Percentiles rank a stretch among this genome's conserved stretches.
Evolutionary conservation across 768 basidiomycete genomes (phyloP).

Genomic region (Lentinula lateritia): DNA sequence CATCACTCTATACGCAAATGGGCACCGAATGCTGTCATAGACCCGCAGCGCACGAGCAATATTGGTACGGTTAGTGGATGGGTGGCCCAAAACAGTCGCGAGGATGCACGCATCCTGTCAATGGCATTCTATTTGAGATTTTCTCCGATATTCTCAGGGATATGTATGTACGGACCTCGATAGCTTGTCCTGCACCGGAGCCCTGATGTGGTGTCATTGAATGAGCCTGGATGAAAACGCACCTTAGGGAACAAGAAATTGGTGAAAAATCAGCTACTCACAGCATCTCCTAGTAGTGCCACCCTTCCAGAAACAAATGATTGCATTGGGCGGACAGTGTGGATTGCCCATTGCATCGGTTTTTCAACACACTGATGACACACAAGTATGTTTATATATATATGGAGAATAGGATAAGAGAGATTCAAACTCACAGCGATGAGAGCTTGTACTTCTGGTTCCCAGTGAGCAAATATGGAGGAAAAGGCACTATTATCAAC

Average conservation of each 20-base stretch:
- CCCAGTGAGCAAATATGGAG: constrained; percentile 44
- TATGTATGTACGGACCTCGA: constrained; percentile 33
- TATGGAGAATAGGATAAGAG: not conserved
- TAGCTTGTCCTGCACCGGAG: constrained; percentile 53
- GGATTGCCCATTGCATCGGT: constrained; percentile 59
- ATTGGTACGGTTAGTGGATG: constrained; percentile 29
- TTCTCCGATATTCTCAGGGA: not conserved
- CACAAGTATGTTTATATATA: too few species aligned
- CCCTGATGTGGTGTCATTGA: constrained; percentile 53
- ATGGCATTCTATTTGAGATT: not conserved
- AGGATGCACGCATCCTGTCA: constrained; percentile 48
- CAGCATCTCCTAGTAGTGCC: constrained; percentile 47
- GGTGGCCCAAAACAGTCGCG: constrained; percentile 39
- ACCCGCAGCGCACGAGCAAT: constrained; percentile 34
- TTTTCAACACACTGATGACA: constrained; percentile 42
- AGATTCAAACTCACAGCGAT: constrained; percentile 36
- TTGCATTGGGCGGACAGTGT: constrained; percentile 46
- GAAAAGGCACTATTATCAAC: constrained; percentile 40
- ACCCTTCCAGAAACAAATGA: constrained; percentile 47
- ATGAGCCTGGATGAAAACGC: constrained; percentile 17
- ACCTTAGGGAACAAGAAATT: not conserved
- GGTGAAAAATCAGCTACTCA: constrained; percentile 13
- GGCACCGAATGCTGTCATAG: constrained; percentile 47
- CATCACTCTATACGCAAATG: constrained; percentile 32
- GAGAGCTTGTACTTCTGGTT: constrained; percentile 53